Conservation (phyloP, 345 rosid genomes). For the Linum tenue region DNA sequence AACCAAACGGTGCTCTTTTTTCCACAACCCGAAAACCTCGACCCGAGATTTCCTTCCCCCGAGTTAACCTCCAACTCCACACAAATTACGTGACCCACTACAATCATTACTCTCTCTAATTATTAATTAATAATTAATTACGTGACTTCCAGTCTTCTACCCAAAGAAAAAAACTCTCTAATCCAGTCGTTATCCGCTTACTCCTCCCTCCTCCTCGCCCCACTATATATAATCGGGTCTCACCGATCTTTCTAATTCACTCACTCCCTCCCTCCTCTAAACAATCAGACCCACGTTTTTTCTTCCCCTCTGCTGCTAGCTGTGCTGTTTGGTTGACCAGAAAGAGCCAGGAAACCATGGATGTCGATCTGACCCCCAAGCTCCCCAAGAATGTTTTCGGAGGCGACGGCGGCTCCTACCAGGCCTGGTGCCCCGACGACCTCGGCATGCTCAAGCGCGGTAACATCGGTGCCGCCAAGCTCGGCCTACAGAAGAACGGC, state of each 20-base stretch:
- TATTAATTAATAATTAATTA: no score
- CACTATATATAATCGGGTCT: neutral
- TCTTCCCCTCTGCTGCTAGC: neutral
- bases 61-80: no score
- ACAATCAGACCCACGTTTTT: neutral
- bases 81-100: no score
- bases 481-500: conserved; percentile 70
- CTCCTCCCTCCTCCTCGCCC: neutral
- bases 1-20: no score
- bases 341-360: conserved; percentile 31
- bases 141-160: neutral
- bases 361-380: conserved; percentile 69
- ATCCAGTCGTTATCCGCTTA: neutral
- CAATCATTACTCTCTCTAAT: no score
- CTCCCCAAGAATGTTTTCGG: conserved; percentile 58
- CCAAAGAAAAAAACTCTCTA: neutral
- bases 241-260: neutral
- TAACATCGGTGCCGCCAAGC: conserved; percentile 86
- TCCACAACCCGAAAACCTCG: no score
- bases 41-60: no score
- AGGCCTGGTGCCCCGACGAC: conserved; percentile 68
- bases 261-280: neutral
- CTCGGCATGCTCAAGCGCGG: conserved; percentile 65
- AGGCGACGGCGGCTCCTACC: conserved; percentile 70
- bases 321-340: neutral